phyloP scores from a whole-genome alignment of 2,329 filamentous ascomycete genomes.

The Mycosphaerella arachidis region DNA sequence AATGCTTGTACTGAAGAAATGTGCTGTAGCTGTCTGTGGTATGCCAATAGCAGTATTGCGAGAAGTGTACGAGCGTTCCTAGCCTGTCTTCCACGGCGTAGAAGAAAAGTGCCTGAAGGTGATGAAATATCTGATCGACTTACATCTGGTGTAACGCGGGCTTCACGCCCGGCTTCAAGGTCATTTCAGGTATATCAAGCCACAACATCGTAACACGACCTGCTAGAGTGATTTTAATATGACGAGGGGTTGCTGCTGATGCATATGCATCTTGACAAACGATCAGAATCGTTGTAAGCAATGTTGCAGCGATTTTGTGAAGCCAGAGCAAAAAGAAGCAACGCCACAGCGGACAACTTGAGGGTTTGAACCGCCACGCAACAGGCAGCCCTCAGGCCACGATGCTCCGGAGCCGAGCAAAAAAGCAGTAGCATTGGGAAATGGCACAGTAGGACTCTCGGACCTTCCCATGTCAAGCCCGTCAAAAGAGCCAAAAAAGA shows the following conservation, averaged over 20 bases:
- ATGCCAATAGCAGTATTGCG: neutral
- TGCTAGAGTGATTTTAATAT: neutral
- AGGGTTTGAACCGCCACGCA: neutral
- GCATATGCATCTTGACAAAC: neutral
- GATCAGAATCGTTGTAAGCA: neutral
- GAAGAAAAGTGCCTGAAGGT: neutral
- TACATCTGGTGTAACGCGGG: neutral
- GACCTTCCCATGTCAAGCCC: no score
- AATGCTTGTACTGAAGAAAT: no score
- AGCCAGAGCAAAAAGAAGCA: neutral
- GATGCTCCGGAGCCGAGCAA: neutral
- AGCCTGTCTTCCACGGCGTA: neutral
- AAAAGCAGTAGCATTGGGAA: neutral
- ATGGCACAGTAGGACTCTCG: no score
- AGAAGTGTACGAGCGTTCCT: neutral
- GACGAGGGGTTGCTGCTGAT: neutral
- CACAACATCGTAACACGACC: neutral
- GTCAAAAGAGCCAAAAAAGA: no score
- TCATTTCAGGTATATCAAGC: neutral
- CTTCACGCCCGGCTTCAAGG: neutral
- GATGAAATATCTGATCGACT: neutral
- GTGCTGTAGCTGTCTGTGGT: neutral
- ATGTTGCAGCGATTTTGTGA: neutral
- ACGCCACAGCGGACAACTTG: neutral
- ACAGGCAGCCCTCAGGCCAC: neutral